Base-by-base conservation (phyloP, 768 basidiomycete genomes). In the Russula emetica region DNA sequence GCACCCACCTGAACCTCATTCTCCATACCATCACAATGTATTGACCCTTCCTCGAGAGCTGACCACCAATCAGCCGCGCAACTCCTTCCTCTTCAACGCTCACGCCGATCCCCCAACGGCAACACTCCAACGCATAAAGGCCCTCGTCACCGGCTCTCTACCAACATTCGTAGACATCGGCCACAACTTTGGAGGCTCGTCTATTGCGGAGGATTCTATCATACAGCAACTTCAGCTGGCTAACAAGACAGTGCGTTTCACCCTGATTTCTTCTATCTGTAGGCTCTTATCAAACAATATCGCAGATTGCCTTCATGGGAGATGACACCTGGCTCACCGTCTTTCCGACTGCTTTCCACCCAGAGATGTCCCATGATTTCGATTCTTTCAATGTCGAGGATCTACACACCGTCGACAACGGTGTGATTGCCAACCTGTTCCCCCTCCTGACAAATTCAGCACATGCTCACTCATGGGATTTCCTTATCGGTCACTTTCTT, bases 371-470 rank as follows among this genome's bases (percentile, higher is more conserved):
- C 1, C 88, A 85, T 71, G 88, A 95, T 0, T 98, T 85, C 72
- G 95, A 97, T 74, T 97, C 94, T 0, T 98, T 99, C 81, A 94
- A 98, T 74, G 97, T 99, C 63, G 97, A 98, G 74, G 97, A 98
- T 72, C 80, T 99, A 3, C 94, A 99, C 71, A 88, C 92, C 0
- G 97, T 98, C 53, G 97, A 99, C 70, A 79, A 88, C 57, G 96
- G 96, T 9, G 94, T 98, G 61, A 87, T 90, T 42, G 70, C 77
- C 13, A 87, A 98, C 70, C 78, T 98, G 5, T 86, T 95, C 68
- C 92, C 93, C 0, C 80, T 94, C 24, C 79, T 98, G 5, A 76
- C 80, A 57, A 75, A 72, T 58, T 42, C 66, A n/a, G 50, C 62
- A 2, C 67, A 81, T 44, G 62, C 71, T 20, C 74, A 77, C 20